Base-by-base conservation (phyloP, 768 basidiomycete genomes). In the Vararia minispora region DNA sequence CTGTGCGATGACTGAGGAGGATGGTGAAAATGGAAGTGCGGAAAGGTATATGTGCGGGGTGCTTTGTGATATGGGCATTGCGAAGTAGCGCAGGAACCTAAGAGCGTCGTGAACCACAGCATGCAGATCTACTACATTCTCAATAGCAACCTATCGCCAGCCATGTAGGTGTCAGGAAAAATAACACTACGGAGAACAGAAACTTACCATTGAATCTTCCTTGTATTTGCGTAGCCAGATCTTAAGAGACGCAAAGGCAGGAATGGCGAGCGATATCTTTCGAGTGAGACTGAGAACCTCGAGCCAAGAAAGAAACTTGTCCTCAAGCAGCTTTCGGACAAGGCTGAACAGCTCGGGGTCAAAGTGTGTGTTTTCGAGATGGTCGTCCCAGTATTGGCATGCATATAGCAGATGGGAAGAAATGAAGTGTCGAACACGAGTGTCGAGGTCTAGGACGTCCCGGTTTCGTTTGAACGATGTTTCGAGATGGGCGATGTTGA, bases 1-100 rank as follows among this genome's bases (percentile, higher is more conserved):
- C n/a, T n/a, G n/a, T n/a, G n/a, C n/a, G 26, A 41, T 27, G 17
- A 28, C 24, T 3, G 40, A 35, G 23, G n/a, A 16, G 11, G 40
- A 26, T n/a, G 33, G 40, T 18, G 32, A 13, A 16, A 18, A 22
- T 14, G 20, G n/a, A 13, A 26, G 5, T 11, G 26, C 37, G 12
- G 37, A 14, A 7, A 17, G n/a, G n/a, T n/a, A n/a, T n/a, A n/a
- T n/a, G n/a, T n/a, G n/a, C n/a, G n/a, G n/a, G n/a, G n/a, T n/a
- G 37, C 4, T 28, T 8, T 21, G n/a, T 5, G 6, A 7, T 12
- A 33, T 33, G 7, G 32, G n/a, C 17, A 12, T 33, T 20, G n/a
- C 32, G 32, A 33, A 33, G 18, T 33, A 33, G 7, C 17, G 5
- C 5, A 33, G 17, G 18, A 33, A 33, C 17, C 17, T 21, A 17